phyloP scores from a whole-genome alignment of 139 green algal genomes.

The Astrephomene gubernaculifera region DNA sequence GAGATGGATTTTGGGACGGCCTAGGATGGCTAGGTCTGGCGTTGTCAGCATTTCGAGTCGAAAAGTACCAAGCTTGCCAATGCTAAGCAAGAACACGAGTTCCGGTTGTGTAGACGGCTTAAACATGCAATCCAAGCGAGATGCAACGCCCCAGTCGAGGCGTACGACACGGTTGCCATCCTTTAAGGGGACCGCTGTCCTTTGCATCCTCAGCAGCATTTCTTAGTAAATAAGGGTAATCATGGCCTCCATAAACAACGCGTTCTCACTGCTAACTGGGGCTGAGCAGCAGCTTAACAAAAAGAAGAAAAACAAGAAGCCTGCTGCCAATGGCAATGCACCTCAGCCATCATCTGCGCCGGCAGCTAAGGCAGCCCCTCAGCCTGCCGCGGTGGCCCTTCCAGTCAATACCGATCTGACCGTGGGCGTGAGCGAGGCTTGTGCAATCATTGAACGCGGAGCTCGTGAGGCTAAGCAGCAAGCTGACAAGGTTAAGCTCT shows the following conservation, averaged over 20 bases:
- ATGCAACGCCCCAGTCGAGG: too few species aligned
- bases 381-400: not conserved
- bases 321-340: not conserved
- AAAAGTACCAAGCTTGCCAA: not conserved
- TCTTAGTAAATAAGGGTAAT: too few species aligned
- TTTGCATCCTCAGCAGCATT: not conserved
- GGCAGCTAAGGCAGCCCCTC: not conserved
- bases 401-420: constrained; percentile 23
- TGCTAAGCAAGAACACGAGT: not conserved
- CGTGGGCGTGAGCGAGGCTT: constrained; percentile 24
- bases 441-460: constrained; percentile 34
- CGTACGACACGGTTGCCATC: not conserved
- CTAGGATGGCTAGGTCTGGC: not conserved
- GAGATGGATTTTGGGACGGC: not conserved
- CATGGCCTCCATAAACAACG: constrained; percentile 30
- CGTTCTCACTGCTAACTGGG: constrained; percentile 22
- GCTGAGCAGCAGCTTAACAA: constrained; percentile 27
- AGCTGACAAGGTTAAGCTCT: constrained; percentile 51
- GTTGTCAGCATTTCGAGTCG: not conserved
- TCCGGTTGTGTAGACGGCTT: not conserved
- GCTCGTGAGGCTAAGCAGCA: constrained; percentile 29
- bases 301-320: constrained; percentile 45
- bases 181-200: not conserved
- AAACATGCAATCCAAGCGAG: not conserved
- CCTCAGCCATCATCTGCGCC: not conserved